phyloP scores from a whole-genome alignment of 345 rosid genomes.

The Microcos paniculata region DNA sequence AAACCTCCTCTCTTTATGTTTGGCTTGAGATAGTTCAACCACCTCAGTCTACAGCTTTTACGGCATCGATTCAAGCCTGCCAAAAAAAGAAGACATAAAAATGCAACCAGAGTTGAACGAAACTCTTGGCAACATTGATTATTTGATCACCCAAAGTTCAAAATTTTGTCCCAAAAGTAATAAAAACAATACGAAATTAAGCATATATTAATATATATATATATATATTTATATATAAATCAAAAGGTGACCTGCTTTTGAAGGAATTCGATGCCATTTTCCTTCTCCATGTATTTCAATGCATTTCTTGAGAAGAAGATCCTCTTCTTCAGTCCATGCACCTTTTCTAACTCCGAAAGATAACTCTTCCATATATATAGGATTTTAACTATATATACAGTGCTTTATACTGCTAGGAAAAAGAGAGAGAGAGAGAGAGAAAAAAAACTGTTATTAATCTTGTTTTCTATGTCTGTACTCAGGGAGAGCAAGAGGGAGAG shows the following conservation, averaged over 20 bases:
- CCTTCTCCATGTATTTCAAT: conserved; percentile 40
- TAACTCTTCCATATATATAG: not conserved
- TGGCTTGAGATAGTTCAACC: conserved; percentile 50
- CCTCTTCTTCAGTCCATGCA: conserved; percentile 55
- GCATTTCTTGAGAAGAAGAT: conserved; percentile 36
- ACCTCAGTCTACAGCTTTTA: conserved; percentile 49
- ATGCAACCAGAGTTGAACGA: not conserved
- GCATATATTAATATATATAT: too few species aligned
- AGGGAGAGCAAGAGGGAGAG: too few species aligned
- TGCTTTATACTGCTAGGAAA: too few species aligned
- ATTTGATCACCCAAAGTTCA: too few species aligned
- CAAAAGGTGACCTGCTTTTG: conserved; percentile 40
- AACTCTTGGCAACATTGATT: not conserved
- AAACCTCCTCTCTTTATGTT: conserved; percentile 41
- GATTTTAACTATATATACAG: too few species aligned
- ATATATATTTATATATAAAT: too few species aligned
- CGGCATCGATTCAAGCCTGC: conserved; percentile 49
- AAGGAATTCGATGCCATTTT: conserved; percentile 42
- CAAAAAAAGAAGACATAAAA: not conserved
- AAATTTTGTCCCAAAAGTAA: too few species aligned
- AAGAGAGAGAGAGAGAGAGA: too few species aligned
- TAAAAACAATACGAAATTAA: too few species aligned
- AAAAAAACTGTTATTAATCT: too few species aligned
- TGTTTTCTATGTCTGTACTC: too few species aligned
- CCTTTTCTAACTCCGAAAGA: conserved; percentile 32